Base-by-base conservation (phyloP, 345 rosid genomes). In the Raphanus sativus region DNA sequence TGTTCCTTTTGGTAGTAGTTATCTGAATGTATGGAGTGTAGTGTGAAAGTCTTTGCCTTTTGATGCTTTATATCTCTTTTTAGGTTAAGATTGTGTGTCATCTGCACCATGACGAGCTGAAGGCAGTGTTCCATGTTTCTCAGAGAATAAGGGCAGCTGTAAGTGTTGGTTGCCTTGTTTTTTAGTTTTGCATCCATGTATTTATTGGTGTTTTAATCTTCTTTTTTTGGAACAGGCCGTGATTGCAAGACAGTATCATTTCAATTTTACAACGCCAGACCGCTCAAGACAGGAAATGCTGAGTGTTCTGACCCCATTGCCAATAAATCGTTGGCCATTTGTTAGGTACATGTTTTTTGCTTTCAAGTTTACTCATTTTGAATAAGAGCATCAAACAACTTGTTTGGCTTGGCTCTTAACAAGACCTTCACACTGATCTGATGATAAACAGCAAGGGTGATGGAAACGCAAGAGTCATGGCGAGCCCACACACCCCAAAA, bases 71-170 rank as follows among this genome's bases (percentile, higher is more conserved):
- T 73, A 15, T 59, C 65, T 67, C 25, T 88, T 34, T 34, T 0
- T 24, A 94, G 97, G 94, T 94, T 63, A 91, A 89, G 79, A 85
- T 92, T 67, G 88, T 94, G 5, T 92, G 98, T 72, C 93, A 90
- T 87, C 78, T 94, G 75, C 98, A 94, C 66, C 97, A 94, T 86
- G 98, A 94, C 82, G 93, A 94, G 80, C 85, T 94, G 75, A 87
- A 82, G 84, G 90, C 97, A 2, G 93, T 86, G 70, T 94, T 94
- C 77, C 98, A 94, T 82, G 97, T 92, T 61, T 91, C 95, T 36
- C 87, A 77, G 65, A 87, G 90, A 77, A 82, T 92, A 77, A 87
- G 97, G 77, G 87, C 68, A 69, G 97, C 97, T 71, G 98, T 94
- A 85, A 78, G 96, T 69, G 78, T 48, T 81, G 74, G 66, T 8